Evolutionary conservation across 495 filamentous ascomycete genomes (phyloP).

Genomic region (Staphylotrichum longicolle): DNA sequence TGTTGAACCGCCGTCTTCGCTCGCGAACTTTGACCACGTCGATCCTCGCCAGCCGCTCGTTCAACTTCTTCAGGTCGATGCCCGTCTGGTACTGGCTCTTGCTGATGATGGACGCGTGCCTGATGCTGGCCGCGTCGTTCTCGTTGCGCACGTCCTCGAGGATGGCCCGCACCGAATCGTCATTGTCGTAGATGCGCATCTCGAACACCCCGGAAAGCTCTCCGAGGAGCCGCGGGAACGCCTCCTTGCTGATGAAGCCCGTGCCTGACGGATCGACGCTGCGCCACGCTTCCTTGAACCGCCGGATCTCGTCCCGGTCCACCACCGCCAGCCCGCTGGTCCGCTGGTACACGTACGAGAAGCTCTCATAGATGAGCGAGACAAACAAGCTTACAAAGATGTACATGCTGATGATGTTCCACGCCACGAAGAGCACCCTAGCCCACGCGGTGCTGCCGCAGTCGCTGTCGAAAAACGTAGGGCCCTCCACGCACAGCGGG

Average conservation of each 20-base stretch:
- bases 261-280: constrained; percentile 88
- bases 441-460: constrained; percentile 91
- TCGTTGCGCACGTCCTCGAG: constrained; percentile 71
- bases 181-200: constrained; percentile 93
- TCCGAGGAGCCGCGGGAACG: constrained; percentile 84
- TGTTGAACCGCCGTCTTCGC: constrained; percentile 74
- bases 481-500: constrained; percentile 69
- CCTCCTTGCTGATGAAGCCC: constrained; percentile 87
- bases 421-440: constrained; percentile 81
- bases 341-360: constrained; percentile 97
- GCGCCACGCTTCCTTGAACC: constrained; percentile 98
- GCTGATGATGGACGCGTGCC: constrained; percentile 55
- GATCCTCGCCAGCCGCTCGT: constrained; percentile 69
- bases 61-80: constrained; percentile 74
- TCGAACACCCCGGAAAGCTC: constrained; percentile 92
- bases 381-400: constrained; percentile 99
- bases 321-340: constrained; percentile 82
- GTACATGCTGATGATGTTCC: constrained; percentile 99
- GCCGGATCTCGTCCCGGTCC: constrained; percentile 85
- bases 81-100: constrained; percentile 52
- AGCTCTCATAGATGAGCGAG: constrained; percentile 98
- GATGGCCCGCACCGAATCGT: constrained; percentile 79
- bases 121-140: constrained; percentile 48
- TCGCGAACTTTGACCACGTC: constrained; percentile 70
- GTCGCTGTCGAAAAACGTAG: constrained; percentile 77